These are phyloP conservation scores for Saccharum hybrid DNA, from an alignment of 202 grass and related monocot species.

Conservation along the genomic window DNA sequence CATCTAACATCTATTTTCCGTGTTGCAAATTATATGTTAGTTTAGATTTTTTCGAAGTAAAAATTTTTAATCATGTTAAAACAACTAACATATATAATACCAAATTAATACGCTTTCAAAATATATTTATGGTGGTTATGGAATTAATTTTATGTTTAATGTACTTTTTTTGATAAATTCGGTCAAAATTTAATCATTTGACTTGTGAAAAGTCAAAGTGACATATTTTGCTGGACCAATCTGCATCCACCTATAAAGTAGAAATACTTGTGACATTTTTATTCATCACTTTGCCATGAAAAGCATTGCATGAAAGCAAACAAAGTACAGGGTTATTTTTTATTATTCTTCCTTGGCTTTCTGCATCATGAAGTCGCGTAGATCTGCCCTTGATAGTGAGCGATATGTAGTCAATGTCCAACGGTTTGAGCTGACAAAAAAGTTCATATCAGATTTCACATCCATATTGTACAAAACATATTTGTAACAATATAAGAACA, in stretches of 20 bases:
- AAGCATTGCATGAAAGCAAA: neutral
- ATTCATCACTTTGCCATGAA: neutral
- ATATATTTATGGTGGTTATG: too few relatives aligned
- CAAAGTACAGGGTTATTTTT: neutral
- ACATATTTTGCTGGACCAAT: neutral
- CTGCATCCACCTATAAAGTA: neutral
- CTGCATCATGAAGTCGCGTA: neutral
- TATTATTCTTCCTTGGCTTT: neutral
- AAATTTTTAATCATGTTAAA: too few relatives aligned
- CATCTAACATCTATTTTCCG: too few relatives aligned
- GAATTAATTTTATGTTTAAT: neutral
- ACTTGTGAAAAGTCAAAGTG: neutral
- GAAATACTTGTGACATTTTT: neutral
- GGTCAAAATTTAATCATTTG: neutral
- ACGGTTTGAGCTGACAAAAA: neutral
- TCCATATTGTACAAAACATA: too few relatives aligned
- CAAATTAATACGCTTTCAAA: too few relatives aligned
- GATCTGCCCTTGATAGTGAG: neutral
- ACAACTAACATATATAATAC: too few relatives aligned
- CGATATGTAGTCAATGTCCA: neutral
- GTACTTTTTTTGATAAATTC: neutral
- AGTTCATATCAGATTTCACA: neutral
- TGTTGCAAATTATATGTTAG: too few relatives aligned
- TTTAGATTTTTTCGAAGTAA: too few relatives aligned
- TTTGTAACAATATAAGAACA: too few relatives aligned